Evolutionary conservation across 768 basidiomycete species (phyloP), one percentile per base, ranked within the genome.

Genomic region (Mycena metata): DNA sequence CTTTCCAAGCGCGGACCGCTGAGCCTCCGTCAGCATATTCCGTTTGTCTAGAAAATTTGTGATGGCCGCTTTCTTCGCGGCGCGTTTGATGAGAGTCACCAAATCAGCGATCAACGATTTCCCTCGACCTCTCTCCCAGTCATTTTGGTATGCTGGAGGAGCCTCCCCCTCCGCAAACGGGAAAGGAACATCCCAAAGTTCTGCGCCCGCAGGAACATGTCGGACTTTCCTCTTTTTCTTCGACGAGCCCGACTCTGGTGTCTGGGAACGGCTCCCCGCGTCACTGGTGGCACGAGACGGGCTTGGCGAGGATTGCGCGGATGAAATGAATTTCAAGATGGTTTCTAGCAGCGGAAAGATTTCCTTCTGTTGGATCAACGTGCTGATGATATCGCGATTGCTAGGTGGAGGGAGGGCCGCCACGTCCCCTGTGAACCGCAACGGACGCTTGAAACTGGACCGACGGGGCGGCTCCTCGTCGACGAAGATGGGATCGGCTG

Each of bases 171-270:
- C 80, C 45, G 77, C 78, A 69, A 94, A 94, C 8, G 93, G 93
- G 76, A 90, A 94, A 0, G 93, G 93, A 0, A 94, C 86, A 71
- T 94, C 92, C 93, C 93, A 95, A 74, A 94, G 92, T 1, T 77
- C 84, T 1, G 93, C 93, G 13, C 93, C 93, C 23, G 93, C 93
- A 39, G 93, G 93, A 16, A 95, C 92, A 11, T 82, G 79, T 64
- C 82, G 83, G 16, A 94, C 80, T 71, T 86, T 91, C 33, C 92
- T 59, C 12, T 67, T 85, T 67, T 87, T 89, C 78, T 92, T 94
- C 21, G 72, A 52, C 8, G 83, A 73, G 16, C 73, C 33, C n/a
- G 49, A 60, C 46, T 50, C 70, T 21, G 73, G 70, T 43, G 69
- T 67, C 17, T 70, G 64, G 23, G 66, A 46, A 26, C 41, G 59